phyloP scores from a whole-genome alignment of 2,329 filamentous ascomycete genomes.

The Venturia oleaginea region DNA sequence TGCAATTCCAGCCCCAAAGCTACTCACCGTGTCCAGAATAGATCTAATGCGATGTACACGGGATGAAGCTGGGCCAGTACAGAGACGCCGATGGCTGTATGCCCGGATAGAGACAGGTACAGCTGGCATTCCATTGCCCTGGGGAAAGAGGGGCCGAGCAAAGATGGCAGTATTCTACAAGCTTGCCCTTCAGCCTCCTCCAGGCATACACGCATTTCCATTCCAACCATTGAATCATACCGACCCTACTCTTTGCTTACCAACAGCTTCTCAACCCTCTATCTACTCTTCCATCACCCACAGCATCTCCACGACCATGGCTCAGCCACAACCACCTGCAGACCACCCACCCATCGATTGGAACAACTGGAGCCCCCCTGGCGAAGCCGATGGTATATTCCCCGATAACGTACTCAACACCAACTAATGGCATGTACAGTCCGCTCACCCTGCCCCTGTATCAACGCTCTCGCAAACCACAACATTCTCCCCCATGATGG shows the following conservation, averaged over 20 bases:
- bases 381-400: slow-evolving; percentile 14
- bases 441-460: slow-evolving; percentile 15
- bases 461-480: slow-evolving; percentile 17
- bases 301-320: background rate
- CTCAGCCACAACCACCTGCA: slow-evolving; percentile 8
- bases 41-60: background rate
- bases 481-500: slow-evolving; percentile 15
- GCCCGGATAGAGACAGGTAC: background rate
- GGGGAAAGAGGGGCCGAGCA: background rate
- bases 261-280: background rate
- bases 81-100: background rate
- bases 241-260: background rate
- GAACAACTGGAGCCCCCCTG: slow-evolving; percentile 14
- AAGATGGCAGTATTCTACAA: background rate
- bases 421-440: background rate
- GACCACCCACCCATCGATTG: slow-evolving; percentile 14
- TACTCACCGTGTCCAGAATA: background rate
- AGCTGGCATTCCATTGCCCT: background rate
- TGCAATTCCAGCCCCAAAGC: background rate
- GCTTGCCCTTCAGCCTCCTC: background rate
- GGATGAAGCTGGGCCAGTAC: background rate
- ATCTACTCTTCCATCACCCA: background rate
- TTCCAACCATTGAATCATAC: no score
- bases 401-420: background rate
- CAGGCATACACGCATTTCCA: no score